phyloP scores from a whole-genome alignment of 23 red algal genomes.

The Pyropia yezoensis region DNA sequence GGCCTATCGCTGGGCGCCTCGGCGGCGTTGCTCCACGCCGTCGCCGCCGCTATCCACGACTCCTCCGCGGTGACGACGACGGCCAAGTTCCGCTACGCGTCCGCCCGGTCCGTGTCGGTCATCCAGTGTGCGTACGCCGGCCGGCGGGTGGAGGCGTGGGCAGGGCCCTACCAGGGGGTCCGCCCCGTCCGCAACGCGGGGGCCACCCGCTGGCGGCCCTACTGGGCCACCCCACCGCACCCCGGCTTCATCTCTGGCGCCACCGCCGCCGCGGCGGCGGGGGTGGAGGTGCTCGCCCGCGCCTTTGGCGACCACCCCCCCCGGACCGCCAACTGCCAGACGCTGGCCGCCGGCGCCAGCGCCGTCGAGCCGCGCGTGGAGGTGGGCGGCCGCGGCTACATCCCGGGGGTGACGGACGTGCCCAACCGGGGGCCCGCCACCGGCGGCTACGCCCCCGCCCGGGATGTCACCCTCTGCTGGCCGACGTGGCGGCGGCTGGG shows the following conservation, averaged over 20 bases:
- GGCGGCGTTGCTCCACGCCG: constrained; percentile 11
- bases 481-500: constrained; percentile 2
- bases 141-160: constrained; percentile 8
- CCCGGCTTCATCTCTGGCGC: constrained; percentile 17
- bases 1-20: not conserved
- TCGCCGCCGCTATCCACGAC: constrained; percentile 23
- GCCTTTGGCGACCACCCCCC: constrained; percentile 6
- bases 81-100: constrained; percentile 6
- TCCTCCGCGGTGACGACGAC: constrained; percentile 5
- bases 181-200: not conserved
- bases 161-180: constrained; percentile 20
- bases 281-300: constrained; percentile 10
- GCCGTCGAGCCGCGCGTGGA: constrained; percentile 7
- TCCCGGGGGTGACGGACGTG: constrained; percentile 14
- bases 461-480: constrained; percentile 20
- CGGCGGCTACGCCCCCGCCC: constrained; percentile 19
- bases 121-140: constrained; percentile 22
- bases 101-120: constrained; percentile 13
- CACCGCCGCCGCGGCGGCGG: constrained; percentile 19
- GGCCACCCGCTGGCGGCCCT: constrained; percentile 7
- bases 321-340: constrained; percentile 12
- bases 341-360: constrained; percentile 13
- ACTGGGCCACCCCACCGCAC: constrained; percentile 17
- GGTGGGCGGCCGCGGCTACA: constrained; percentile 14
- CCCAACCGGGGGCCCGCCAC: constrained; percentile 5